phyloP scores from a whole-genome alignment of 768 basidiomycete genomes.

The Hygrophoropsis aurantiaca region DNA sequence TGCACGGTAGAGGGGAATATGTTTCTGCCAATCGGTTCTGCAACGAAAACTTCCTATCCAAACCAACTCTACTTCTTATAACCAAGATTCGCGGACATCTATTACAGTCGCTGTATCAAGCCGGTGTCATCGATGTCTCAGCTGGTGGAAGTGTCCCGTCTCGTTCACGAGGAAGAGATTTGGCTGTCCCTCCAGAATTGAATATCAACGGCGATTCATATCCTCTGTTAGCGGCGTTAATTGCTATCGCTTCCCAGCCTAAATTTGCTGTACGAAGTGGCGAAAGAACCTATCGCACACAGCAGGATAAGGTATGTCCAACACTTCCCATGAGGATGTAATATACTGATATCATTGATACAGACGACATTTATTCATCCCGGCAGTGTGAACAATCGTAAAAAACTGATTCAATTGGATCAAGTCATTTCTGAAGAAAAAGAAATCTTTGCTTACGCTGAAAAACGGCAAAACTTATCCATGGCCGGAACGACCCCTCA shows the following conservation, averaged over 20 bases:
- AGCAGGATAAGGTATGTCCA: conserved; percentile 73
- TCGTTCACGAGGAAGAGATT: conserved; percentile 30
- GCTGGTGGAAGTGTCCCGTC: conserved; percentile 54
- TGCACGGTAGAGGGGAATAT: conserved; percentile 69
- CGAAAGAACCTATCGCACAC: conserved; percentile 68
- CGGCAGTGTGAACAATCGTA: conserved; percentile 81
- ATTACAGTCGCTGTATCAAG: conserved; percentile 70
- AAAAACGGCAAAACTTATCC: conserved; percentile 80
- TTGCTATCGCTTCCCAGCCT: conserved; percentile 84
- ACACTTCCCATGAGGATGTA: background rate
- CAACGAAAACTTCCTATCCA: conserved; percentile 83
- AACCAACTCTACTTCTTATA: conserved; percentile 79
- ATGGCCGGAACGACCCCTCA: conserved; percentile 45
- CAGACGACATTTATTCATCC: conserved; percentile 81
- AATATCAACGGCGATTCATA: conserved; percentile 72
- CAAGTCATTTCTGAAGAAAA: conserved; percentile 46
- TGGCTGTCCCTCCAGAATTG: conserved; percentile 61
- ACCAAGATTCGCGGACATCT: conserved; percentile 80
- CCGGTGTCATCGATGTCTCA: conserved; percentile 81
- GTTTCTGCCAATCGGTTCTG: conserved; percentile 72
- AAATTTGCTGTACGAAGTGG: conserved; percentile 83
- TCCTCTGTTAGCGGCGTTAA: conserved; percentile 78
- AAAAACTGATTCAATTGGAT: conserved; percentile 33
- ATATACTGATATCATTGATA: conserved; percentile 4
- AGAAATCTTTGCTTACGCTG: conserved; percentile 78